Base-by-base conservation (phyloP, 441 rosid species). In the Aquilaria agallochum region DNA sequence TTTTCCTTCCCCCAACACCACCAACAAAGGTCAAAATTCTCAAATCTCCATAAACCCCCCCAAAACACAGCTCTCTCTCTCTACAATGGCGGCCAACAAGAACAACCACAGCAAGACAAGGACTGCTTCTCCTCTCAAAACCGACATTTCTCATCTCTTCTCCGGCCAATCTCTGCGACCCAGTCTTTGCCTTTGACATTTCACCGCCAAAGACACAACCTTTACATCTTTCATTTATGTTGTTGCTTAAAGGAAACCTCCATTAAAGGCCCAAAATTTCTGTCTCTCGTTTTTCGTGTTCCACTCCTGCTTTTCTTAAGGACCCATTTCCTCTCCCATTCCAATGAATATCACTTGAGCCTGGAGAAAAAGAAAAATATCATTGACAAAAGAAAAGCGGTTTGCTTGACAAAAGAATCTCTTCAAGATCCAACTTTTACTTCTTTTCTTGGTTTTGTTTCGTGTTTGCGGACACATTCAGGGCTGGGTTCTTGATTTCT, bases 41-140 rank as follows among this genome's bases (percentile, higher is more conserved):
- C 74, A 74, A 68, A 69, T 66, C 74, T 78, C 78, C 63, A 74
- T 13, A 49, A 67, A 67, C 61, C 67, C 66, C 27, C 78, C 65
- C 55, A 67, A 36, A 34, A 31, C 55, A 14, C 58, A 57, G 66
- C 44, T 42, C 65, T 72, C 71, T 55, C 67, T 34, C 63, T 71
- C 69, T 72, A 60, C 61, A 72, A 80, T 79, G 91, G 84, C 88
- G 78, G 84, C 83, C 80, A 69, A 45, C 60, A 56, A 59, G 50
- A 54, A 13, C 51, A 49, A 33, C 66, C 47, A 31, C 20, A 30
- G 34, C 49, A 48, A 32, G 42, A 10, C 59, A 44, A 33, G 54
- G 27, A 9, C 42, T 8, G 42, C 31, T 56, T 13, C 60, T 68
- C 58, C 55, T 20, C 42, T 8, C 34, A 31, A 13, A 33, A 59